Percentiles rank a stretch among this genome's conserved stretches.
Conservation (phyloP, 495 filamentous ascomycete genomes). For the Pseudomonodictys pantanalensis region DNA sequence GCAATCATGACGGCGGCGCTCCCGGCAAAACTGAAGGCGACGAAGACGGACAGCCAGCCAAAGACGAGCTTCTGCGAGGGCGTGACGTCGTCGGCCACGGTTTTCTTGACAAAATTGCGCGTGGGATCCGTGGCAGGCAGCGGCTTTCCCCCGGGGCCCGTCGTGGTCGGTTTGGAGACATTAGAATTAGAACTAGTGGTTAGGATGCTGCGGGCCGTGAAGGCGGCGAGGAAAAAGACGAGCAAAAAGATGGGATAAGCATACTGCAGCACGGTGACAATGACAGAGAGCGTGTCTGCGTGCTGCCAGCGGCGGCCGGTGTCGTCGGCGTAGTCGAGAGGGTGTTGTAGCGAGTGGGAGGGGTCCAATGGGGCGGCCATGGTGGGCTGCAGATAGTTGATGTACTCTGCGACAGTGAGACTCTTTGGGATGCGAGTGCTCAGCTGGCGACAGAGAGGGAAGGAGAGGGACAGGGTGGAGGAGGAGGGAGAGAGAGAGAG, state of each 20-base stretch:
- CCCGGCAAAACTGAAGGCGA: slow-evolving; percentile 69
- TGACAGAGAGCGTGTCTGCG: background rate
- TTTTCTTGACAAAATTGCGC: slow-evolving; percentile 46
- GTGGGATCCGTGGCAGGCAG: slow-evolving; percentile 57
- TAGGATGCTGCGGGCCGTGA: slow-evolving; percentile 60
- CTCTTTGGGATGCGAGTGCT: no score
- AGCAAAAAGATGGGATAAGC: slow-evolving; percentile 66
- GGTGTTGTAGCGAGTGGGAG: background rate
- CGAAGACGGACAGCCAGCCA: slow-evolving; percentile 64
- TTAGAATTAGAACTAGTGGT: slow-evolving; percentile 41
- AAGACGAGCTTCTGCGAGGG: slow-evolving; percentile 63
- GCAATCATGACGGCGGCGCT: slow-evolving; percentile 71
- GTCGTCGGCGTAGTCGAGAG: background rate
- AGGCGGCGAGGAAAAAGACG: slow-evolving; percentile 63
- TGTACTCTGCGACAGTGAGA: no score
- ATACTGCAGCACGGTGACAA: slow-evolving; percentile 42
- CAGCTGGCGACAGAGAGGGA: no score
- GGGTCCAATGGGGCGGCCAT: no score
- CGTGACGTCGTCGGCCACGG: slow-evolving; percentile 53
- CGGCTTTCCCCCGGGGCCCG: slow-evolving; percentile 77
- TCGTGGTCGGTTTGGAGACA: slow-evolving; percentile 41
- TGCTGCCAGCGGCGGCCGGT: background rate
- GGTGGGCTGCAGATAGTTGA: no score
- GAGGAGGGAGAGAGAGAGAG: background rate
- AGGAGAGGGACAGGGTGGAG: background rate